Conservation (phyloP, 305 asterid species). For the Solanum hybrid region DNA sequence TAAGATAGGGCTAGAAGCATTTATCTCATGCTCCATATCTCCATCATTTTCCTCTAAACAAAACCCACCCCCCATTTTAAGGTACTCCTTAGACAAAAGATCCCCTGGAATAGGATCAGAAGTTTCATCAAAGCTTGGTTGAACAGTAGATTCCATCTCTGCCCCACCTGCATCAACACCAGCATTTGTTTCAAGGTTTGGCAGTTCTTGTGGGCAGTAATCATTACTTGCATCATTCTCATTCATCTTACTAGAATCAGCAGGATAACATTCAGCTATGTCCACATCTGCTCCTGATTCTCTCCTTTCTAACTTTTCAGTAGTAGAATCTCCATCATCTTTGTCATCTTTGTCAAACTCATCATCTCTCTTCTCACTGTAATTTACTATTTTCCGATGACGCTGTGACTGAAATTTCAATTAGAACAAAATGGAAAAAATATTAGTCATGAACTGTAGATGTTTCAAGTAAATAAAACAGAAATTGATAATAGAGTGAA, state of each 20-base stretch:
- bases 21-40: conserved; percentile 14
- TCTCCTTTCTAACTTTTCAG: conserved; percentile 12
- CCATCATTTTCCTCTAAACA: conserved; percentile 45
- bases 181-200: neutral
- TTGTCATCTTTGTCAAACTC: conserved; percentile 27
- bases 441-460: neutral
- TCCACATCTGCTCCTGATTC: conserved; percentile 20
- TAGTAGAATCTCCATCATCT: conserved; percentile 13
- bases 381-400: conserved; percentile 45
- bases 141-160: conserved; percentile 9
- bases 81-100: conserved; percentile 38
- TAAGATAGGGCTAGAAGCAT: conserved; percentile 7
- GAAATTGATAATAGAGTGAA: neutral
- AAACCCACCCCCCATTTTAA: conserved; percentile 78
- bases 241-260: conserved; percentile 11
- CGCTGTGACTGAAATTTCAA: conserved; percentile 57
- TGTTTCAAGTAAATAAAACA: neutral
- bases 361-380: conserved; percentile 13
- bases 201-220: conserved; percentile 5
- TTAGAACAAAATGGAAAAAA: neutral
- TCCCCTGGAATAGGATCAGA: conserved; percentile 19
- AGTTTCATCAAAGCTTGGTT: neutral
- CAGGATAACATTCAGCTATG: conserved; percentile 6
- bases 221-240: neutral
- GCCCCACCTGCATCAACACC: conserved; percentile 14